Base-by-base conservation (phyloP, 108 stramenopile species). In the Chaetoceros tenuissimus region DNA sequence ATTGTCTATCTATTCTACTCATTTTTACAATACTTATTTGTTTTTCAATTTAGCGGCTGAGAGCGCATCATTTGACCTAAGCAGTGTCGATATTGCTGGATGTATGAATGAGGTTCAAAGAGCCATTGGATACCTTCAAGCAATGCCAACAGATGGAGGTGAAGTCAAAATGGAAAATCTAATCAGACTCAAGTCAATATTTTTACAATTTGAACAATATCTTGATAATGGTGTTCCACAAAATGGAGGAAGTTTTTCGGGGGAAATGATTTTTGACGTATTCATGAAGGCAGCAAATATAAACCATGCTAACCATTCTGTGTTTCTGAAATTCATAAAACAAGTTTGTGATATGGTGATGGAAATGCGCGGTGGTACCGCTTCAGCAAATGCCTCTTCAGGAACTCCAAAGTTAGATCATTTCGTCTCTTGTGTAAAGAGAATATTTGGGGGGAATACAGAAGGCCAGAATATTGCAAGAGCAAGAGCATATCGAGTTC, bases 31-130 rank as follows among this genome's bases (percentile, higher is more conserved):
- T n/a, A n/a, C n/a, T n/a, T n/a, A n/a, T n/a, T n/a, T n/a, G n/a
- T n/a, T n/a, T n/a, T n/a, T n/a, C n/a, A n/a, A n/a, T n/a, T n/a
- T n/a, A n/a, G 96, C 96, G 3, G 77, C 83, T 48, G 96, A 98
- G 8, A 79, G 89, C 8, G 87, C 96, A 20, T 94, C 92, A 24
- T 97, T 97, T 73, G 92, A 94, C 58, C 55, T 99, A 20, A 74
- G 78, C 10, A 80, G 81, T 34, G 62, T 62, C 17, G 92, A 97
- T 62, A 64, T 97, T 24, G 94, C 86, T 0, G 84, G 83, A 13
- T 92, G 89, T 49, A 69, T 93, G 2, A 50, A 55, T 10, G 91
- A 88, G 60, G 70, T 88, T 30, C 61, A 73, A 21, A 55, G 77
- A 19, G 82, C 75, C n/a, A 27, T 79, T 47, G 66, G 65, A 26